Base-by-base conservation (phyloP, 225 moss, liverwort and hornwort species). In the Pseudoscleropodium purum region DNA sequence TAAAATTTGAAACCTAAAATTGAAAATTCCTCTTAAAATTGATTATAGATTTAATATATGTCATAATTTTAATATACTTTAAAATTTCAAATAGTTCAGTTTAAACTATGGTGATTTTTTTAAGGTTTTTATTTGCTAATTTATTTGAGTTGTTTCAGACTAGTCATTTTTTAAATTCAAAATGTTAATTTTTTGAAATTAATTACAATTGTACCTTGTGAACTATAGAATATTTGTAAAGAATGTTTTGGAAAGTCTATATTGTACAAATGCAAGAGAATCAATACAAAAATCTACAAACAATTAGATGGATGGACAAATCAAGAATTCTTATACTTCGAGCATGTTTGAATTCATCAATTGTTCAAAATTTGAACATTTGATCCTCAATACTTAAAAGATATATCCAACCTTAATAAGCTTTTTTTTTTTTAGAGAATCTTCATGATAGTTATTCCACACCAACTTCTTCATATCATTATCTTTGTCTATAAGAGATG, bases 91-190 rank as follows among this genome's bases (percentile, higher is more conserved):
- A 68, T 37, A 37, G 1, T n/a, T 69, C 7, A 37, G 2, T n/a
- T 23, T 7, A 23, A 23, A 69, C 5, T 23, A n/a, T n/a, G 6
- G 23, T 69, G 13, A 21, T 4, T n/a, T 68, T 68, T 69, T 69
- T 1, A 23, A n/a, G n/a, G n/a, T n/a, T 69, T 23, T 69, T 12
- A 69, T 23, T 65, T n/a, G 2, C 1, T n/a, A 21, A 69, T 7
- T 12, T 13, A n/a, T 69, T n/a, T 0, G 0, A 69, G 4, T 69
- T 1, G 2, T 68, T 68, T n/a, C n/a, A 12, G 7, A 21, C 1
- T 6, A 4, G 12, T 21, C 12, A 69, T 69, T n/a, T n/a, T 69
- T 69, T 9, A 10, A n/a, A 13, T n/a, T 69, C 11, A 69, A n/a
- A 23, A 69, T n/a, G 4, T 23, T n/a, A 23, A 25, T 23, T 13